A percentile compares a stretch with the other conserved stretches of the same genome.
Evolutionary conservation across 306 rosid species (phyloP).

Genomic region (Lithocarpus polystachyus): DNA sequence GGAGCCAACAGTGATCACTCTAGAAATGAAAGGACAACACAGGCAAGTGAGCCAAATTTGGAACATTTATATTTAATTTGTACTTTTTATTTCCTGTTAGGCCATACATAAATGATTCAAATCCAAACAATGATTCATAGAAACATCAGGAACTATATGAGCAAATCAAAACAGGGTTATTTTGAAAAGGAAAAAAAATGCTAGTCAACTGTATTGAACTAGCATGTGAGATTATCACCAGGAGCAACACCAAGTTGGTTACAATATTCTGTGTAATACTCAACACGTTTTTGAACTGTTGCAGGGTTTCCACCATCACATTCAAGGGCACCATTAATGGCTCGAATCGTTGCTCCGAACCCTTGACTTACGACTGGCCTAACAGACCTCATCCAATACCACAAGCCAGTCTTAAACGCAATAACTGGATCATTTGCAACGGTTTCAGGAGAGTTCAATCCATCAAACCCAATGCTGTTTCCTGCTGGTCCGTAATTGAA

Average conservation of each 20-base stretch:
- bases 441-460: constrained; percentile 62
- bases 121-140: too few species aligned
- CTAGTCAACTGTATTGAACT: background rate
- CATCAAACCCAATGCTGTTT: constrained; percentile 54
- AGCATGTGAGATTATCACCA: constrained; percentile 69
- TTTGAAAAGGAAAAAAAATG: too few species aligned
- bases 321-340: constrained; percentile 80
- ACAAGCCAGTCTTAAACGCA: constrained; percentile 74
- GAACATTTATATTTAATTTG: too few species aligned
- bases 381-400: constrained; percentile 80
- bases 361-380: constrained; percentile 57
- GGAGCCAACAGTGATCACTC: too few species aligned
- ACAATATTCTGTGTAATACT: constrained; percentile 61
- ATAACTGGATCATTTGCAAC: constrained; percentile 58
- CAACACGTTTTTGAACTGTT: constrained; percentile 49
- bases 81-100: too few species aligned
- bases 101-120: too few species aligned
- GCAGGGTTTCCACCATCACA: constrained; percentile 55
- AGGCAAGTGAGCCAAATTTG: too few species aligned
- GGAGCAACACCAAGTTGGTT: constrained; percentile 59
- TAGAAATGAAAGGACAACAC: too few species aligned
- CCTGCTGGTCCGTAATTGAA: constrained; percentile 84
- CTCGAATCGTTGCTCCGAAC: constrained; percentile 82
- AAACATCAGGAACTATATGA: too few species aligned
- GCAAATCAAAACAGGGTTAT: too few species aligned